Conservation (phyloP, 2,329 filamentous ascomycete species). For the Apiospora marii region DNA sequence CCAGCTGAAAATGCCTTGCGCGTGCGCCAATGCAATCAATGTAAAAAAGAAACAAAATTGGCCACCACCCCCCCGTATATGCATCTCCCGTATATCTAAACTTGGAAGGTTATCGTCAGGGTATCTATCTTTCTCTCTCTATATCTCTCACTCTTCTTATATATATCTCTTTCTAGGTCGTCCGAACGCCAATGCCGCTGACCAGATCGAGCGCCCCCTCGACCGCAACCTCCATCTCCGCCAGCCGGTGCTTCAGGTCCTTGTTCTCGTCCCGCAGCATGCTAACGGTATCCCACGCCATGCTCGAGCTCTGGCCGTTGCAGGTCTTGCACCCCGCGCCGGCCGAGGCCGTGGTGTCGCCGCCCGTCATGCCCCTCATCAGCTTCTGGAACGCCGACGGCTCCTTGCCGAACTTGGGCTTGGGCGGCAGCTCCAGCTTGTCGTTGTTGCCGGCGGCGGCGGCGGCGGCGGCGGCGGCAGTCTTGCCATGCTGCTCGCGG, state of each 20-base stretch:
- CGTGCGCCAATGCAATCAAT: too few species aligned
- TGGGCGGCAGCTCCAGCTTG: constrained; percentile 32
- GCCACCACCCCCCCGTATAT: too few species aligned
- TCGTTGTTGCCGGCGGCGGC: constrained; percentile 2
- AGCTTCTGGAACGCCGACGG: constrained; percentile 58
- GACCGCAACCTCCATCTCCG: constrained; percentile 65
- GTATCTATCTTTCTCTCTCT: background rate
- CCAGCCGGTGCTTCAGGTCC: constrained; percentile 65
- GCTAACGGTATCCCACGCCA: constrained; percentile 72
- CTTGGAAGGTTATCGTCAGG: background rate
- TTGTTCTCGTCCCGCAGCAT: constrained; percentile 69
- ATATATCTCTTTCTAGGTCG: background rate
- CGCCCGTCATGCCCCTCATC: constrained; percentile 53
- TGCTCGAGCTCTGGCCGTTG: constrained; percentile 62
- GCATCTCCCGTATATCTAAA: too few species aligned
- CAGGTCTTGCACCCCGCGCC: constrained; percentile 61
- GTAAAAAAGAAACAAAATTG: too few species aligned
- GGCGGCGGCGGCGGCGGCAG: background rate
- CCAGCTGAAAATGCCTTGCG: too few species aligned
- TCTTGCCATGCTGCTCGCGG: constrained; percentile 27
- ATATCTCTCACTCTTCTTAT: background rate
- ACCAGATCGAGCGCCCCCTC: constrained; percentile 68
- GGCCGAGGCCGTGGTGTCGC: constrained; percentile 33
- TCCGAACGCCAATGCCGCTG: constrained; percentile 59
- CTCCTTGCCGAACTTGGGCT: constrained; percentile 44